Evolutionary conservation across 441 rosid genomes (phyloP), one percentile per base, ranked within the genome.

Genomic region (Gossypium schwendimanii): DNA sequence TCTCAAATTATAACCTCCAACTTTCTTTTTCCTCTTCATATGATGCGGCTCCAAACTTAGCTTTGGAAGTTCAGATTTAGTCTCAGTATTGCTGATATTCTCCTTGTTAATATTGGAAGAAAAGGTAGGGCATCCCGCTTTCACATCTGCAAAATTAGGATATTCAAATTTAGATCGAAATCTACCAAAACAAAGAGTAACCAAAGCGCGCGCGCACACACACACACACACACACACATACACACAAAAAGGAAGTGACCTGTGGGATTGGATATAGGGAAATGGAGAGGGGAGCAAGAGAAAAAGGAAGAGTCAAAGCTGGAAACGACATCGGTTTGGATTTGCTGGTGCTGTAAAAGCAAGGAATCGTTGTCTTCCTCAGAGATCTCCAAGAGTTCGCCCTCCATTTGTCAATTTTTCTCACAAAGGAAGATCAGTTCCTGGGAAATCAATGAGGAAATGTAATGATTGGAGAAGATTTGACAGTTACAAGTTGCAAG

Each of bases 21-120:
- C 87, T 82, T 82, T 90, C 63, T 94, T 94, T 85, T 93, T 95
- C 88, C 89, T 89, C 81, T 95, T 95, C 98, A 91, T 93, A 80
- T 80, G 78, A 39, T 88, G 96, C 2, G 89, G 87, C 78, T 90
- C 96, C 71, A 91, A 58, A 20, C 79, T 83, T 63, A 92, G 86
- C 73, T 87, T 90, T 18, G 82, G 74, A 44, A 64, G 45, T 70
- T 89, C 93, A 57, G 75, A 31, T 78, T 83, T 90, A 84, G 69
- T 84, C 52, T 41, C 50, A 78, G 52, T 79, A 41, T 85, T 86
- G 58, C 75, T 73, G 41, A 73, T 63, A 53, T 69, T 74, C 18
- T 81, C 86, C 76, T 53, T 63, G 14, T 24, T 50, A 39, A 52
- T 71, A n/a, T 69, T 26, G 2, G 69, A 23, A 7, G 79, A 69